These are phyloP conservation scores for Beauveria bassiana DNA, from an alignment of 2,329 filamentous ascomycete genomes.

Conservation along the genomic window DNA sequence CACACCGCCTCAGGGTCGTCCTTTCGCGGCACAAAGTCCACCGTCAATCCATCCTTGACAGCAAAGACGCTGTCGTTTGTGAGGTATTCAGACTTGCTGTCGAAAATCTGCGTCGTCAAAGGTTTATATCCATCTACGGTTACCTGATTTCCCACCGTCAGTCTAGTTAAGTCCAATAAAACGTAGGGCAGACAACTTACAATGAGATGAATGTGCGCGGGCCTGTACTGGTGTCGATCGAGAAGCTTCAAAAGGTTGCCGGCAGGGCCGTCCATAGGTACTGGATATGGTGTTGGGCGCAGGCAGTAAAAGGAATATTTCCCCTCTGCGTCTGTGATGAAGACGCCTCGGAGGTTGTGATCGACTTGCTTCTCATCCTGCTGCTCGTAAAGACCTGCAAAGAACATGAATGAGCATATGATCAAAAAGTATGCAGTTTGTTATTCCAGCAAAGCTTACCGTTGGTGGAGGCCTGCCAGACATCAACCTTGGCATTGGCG, in stretches of 20 bases:
- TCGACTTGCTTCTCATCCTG: slow-evolving; percentile 64
- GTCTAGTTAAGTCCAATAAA: not conserved
- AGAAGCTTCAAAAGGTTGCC: slow-evolving; percentile 26
- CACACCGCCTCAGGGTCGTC: slow-evolving; percentile 41
- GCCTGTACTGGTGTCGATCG: slow-evolving; percentile 28
- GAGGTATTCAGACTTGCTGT: slow-evolving; percentile 56
- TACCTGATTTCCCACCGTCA: slow-evolving; percentile 19
- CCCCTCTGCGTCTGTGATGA: slow-evolving; percentile 58
- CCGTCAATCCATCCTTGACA: slow-evolving; percentile 42
- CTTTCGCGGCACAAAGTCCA: slow-evolving; percentile 31
- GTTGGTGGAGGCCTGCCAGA: slow-evolving; percentile 77
- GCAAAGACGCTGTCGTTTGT: slow-evolving; percentile 45
- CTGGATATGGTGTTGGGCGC: slow-evolving; percentile 49
- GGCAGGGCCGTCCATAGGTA: slow-evolving; percentile 27
- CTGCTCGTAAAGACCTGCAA: slow-evolving; percentile 55
- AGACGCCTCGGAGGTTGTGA: slow-evolving; percentile 66
- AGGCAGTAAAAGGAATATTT: slow-evolving; percentile 55
- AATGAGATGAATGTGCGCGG: slow-evolving; percentile 32
- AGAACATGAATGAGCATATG: not conserved
- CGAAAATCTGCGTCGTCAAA: slow-evolving; percentile 69
- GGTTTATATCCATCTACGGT: slow-evolving; percentile 53
- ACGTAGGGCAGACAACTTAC: slow-evolving; percentile 12
- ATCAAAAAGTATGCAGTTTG: not conserved
- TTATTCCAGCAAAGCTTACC: slow-evolving; percentile 23
- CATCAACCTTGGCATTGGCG: slow-evolving; percentile 58